Conservation (phyloP, 345 rosid species). For the Corymbia maculata region DNA sequence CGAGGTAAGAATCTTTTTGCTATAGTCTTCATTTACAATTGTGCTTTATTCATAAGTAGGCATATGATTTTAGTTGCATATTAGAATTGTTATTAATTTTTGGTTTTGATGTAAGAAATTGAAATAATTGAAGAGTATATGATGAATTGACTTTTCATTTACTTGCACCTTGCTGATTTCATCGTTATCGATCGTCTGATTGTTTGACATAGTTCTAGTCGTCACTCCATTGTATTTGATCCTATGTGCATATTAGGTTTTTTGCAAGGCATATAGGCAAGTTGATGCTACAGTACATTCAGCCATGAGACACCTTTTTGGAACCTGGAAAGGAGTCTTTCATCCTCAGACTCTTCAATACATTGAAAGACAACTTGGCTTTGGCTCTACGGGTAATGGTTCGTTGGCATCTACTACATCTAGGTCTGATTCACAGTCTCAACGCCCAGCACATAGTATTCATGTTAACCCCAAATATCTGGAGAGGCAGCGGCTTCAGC, state of each 20-base stretch:
- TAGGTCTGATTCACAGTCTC: slow-evolving; percentile 61
- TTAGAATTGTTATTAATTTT: neutral
- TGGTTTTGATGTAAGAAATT: neutral
- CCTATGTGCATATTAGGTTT: slow-evolving; percentile 37
- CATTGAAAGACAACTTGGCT: slow-evolving; percentile 91
- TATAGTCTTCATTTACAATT: neutral
- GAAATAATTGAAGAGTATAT: neutral
- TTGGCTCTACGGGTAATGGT: slow-evolving; percentile 54
- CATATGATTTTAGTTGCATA: neutral
- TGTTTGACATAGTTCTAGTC: neutral
- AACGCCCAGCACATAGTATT: slow-evolving; percentile 78
- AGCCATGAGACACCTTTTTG: slow-evolving; percentile 96
- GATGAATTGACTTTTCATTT: neutral
- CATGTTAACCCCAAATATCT: slow-evolving; percentile 97
- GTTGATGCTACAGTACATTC: slow-evolving; percentile 69
- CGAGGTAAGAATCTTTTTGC: slow-evolving; percentile 51
- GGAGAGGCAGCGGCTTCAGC: slow-evolving; percentile 90
- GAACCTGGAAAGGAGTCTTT: slow-evolving; percentile 99
- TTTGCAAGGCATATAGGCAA: slow-evolving; percentile 82
- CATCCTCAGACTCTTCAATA: slow-evolving; percentile 65
- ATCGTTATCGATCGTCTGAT: neutral
- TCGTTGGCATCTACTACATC: slow-evolving; percentile 50
- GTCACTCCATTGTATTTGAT: neutral
- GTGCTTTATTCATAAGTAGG: neutral
- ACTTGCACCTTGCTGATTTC: neutral